Percentiles rank a stretch among this genome's conserved stretches.
Conservation (phyloP, 257 asterid genomes). For the Petrea volubilis region DNA sequence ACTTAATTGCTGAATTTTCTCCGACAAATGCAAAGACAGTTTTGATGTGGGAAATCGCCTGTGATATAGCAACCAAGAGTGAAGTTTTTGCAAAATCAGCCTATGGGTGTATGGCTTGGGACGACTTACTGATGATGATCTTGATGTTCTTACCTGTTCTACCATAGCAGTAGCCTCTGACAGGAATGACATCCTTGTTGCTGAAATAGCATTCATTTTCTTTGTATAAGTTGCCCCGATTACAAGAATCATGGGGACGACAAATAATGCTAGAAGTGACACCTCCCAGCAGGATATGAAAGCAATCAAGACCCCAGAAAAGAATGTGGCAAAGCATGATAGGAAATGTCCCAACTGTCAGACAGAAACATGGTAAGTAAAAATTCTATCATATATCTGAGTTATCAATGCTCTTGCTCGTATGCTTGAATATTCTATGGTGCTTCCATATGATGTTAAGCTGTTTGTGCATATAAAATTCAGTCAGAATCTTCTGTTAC, state of each 20-base stretch:
- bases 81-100: neutral
- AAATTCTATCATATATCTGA: conserved; percentile 12
- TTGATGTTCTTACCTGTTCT: conserved; percentile 59
- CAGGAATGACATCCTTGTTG: conserved; percentile 55
- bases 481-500: no score
- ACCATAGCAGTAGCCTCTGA: conserved; percentile 79
- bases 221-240: conserved; percentile 73
- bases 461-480: no score
- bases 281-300: conserved; percentile 82
- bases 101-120: neutral
- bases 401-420: conserved; percentile 2
- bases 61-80: conserved; percentile 30
- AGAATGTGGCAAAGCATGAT: conserved; percentile 72
- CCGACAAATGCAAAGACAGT: conserved; percentile 83
- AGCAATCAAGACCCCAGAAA: conserved; percentile 72
- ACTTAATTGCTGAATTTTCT: conserved; percentile 59
- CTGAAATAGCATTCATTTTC: conserved; percentile 66
- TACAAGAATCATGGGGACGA: conserved; percentile 66
- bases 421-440: neutral
- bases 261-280: conserved; percentile 69
- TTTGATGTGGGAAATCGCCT: conserved; percentile 82
- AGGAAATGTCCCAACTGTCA: conserved; percentile 81
- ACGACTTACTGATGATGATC: neutral
- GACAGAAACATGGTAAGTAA: conserved; percentile 27
- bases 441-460: conserved; percentile 7